These are phyloP conservation scores for Dothistroma pini DNA, from an alignment of 2,329 filamentous ascomycete genomes.

Conservation along the genomic window DNA sequence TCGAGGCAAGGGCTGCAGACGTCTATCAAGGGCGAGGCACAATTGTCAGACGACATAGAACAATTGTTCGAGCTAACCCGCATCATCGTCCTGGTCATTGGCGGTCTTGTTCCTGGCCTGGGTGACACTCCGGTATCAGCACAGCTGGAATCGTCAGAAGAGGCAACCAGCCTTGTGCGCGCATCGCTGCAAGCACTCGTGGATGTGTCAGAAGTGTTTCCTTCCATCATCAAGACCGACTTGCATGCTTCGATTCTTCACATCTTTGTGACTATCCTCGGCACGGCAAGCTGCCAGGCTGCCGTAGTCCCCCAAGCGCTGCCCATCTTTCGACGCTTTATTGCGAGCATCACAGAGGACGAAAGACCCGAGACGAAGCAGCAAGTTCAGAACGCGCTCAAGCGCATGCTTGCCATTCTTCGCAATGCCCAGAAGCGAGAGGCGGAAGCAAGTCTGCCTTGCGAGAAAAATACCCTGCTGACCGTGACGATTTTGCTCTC, in stretches of 20 bases:
- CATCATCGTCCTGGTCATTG: slow-evolving; percentile 90
- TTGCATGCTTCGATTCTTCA: slow-evolving; percentile 95
- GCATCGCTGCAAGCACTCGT: slow-evolving; percentile 83
- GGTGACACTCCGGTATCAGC: slow-evolving; percentile 53
- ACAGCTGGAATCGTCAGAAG: slow-evolving; percentile 68
- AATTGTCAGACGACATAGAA: slow-evolving; percentile 94
- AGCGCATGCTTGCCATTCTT: slow-evolving; percentile 77
- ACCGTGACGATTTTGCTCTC: slow-evolving; percentile 87
- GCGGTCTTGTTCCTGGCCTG: slow-evolving; percentile 80
- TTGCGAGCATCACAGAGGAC: slow-evolving; percentile 64
- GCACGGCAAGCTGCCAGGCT: slow-evolving; percentile 81
- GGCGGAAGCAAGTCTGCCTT: slow-evolving; percentile 71
- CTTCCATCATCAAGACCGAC: slow-evolving; percentile 92
- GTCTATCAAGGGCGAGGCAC: slow-evolving; percentile 54
- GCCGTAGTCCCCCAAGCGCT: slow-evolving; percentile 85
- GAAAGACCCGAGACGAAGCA: slow-evolving; percentile 49
- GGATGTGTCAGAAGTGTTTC: slow-evolving; percentile 92
- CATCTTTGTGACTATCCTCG: slow-evolving; percentile 90
- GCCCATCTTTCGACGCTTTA: slow-evolving; percentile 87
- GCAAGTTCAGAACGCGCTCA: slow-evolving; percentile 77
- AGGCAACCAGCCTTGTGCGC: slow-evolving; percentile 75
- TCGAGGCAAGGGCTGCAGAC: slow-evolving; percentile 59
- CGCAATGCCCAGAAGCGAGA: slow-evolving; percentile 72
- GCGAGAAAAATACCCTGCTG: slow-evolving; percentile 89
- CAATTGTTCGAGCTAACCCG: slow-evolving; percentile 95